Conservation (phyloP, 805 yeast genomes). For the Saccharomyces eubayanus region DNA sequence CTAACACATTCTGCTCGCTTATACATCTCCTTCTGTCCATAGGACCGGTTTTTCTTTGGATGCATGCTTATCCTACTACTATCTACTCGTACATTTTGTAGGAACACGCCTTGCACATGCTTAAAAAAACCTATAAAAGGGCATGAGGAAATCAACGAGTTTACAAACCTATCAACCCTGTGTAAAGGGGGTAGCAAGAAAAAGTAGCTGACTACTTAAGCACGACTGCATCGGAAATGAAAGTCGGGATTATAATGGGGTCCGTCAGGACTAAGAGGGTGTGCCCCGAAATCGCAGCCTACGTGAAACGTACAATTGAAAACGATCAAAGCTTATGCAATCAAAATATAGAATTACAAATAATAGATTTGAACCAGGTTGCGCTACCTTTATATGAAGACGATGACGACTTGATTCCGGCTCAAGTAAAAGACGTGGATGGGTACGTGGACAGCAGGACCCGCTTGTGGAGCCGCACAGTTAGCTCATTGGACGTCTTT, state of each 20-base stretch:
- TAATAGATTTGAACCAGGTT: slow-evolving; percentile 28
- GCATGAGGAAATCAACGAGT: too few species aligned
- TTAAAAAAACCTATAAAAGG: too few species aligned
- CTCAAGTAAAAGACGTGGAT: slow-evolving; percentile 9
- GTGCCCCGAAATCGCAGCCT: slow-evolving; percentile 14
- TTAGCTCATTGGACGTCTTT: slow-evolving; percentile 21
- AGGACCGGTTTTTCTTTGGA: too few species aligned
- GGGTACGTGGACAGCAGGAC: slow-evolving; percentile 23
- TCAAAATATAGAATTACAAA: slow-evolving; percentile 5
- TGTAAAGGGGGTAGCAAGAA: too few species aligned
- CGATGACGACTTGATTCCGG: slow-evolving; percentile 19
- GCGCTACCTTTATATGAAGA: slow-evolving; percentile 29
- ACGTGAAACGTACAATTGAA: slow-evolving; percentile 9
- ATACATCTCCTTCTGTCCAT: too few species aligned
- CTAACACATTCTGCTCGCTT: too few species aligned
- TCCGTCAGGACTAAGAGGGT: slow-evolving; percentile 12
- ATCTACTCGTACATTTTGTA: too few species aligned
- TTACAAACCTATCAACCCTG: too few species aligned
- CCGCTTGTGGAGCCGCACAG: slow-evolving; percentile 23
- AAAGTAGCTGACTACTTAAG: too few species aligned
- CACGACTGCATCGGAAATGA: neutral
- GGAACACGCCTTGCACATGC: too few species aligned
- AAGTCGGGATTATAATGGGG: slow-evolving; percentile 13
- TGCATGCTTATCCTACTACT: too few species aligned
- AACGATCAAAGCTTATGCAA: neutral